Evolutionary conservation across 371 early-diverging fungal species (phyloP), one percentile per base, ranked within the genome.

Genomic region (Mucor velutinosus): DNA sequence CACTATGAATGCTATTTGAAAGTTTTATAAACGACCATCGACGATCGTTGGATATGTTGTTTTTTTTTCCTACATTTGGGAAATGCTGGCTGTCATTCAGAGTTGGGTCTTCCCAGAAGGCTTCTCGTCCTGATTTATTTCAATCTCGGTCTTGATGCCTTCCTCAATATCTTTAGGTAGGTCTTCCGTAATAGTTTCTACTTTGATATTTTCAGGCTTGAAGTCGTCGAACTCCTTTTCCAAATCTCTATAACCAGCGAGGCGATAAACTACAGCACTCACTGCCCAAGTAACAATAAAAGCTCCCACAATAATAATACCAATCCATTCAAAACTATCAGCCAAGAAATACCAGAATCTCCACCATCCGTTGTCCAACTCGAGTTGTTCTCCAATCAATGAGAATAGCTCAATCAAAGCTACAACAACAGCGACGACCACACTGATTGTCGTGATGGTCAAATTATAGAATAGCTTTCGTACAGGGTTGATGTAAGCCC

Each of bases 391-490:
- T 7, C 80, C 80, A 58, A 89, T 68, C 47, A 89, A 58, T 15
- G 74, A 72, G 41, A 91, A 71, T 19, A 89, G 56, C 65, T 89
- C 84, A 10, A 87, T 81, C 14, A 83, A 49, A 3, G 87, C 90
- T 19, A 91, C 82, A 7, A 80, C 43, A 25, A 89, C 67, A 6
- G 91, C 91, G 12, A 90, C 81, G 2, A 86, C 30, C 4, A 89
- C 81, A 35, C 88, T 88, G 60, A 88, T 72, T 8, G 83, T 65
- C 8, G 91, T 91, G 35, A 91, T 80, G 14, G 80, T 76, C 45
- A 91, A 68, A 58, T 89, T 91, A 70, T 87, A 91, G 70, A 84
- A 88, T 14, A 89, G 66, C 64, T 88, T 89, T 51, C 84, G 73
- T n/a, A 85, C 74, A 0, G 89, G 90, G 45, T 86, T 79, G 49